phyloP scores from a whole-genome alignment of 2,329 filamentous ascomycete genomes.

The Cordyceps pruinosa region DNA sequence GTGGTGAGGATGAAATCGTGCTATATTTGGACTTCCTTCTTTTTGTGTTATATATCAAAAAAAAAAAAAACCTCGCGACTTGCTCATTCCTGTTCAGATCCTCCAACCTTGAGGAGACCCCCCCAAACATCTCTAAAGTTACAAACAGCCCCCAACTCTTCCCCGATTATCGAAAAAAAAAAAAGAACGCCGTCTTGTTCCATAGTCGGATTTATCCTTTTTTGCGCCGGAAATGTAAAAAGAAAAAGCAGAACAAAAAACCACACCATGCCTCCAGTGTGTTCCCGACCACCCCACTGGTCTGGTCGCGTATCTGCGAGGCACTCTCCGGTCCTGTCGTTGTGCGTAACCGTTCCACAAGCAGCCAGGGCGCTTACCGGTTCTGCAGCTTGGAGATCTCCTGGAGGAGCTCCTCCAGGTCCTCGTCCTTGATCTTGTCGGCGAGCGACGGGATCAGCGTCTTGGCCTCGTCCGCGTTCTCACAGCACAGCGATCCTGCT shows the following conservation, averaged over 20 bases:
- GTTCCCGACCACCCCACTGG: constrained; percentile 7
- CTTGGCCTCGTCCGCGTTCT: constrained; percentile 90
- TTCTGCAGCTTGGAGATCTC: constrained; percentile 76
- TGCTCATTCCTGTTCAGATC: neutral
- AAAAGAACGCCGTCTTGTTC: constrained; percentile 14
- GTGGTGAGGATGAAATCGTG: neutral
- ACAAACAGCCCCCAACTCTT: constrained; percentile 2
- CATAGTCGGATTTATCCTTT: constrained; percentile 19
- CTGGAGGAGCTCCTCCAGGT: constrained; percentile 79
- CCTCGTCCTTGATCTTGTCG: constrained; percentile 85
- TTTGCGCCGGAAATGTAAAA: constrained; percentile 25
- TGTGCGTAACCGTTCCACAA: neutral
- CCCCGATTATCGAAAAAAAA: constrained; percentile 7
- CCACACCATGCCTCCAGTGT: neutral
- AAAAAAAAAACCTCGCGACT: neutral
- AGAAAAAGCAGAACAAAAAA: constrained; percentile 6
- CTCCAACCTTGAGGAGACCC: neutral
- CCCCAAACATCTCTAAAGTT: no score
- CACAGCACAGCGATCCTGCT: constrained; percentile 82
- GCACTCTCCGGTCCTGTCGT: neutral
- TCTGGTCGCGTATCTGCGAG: neutral
- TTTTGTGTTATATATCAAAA: neutral
- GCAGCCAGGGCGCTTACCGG: constrained; percentile 18
- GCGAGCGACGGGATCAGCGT: constrained; percentile 84
- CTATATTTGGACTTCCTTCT: constrained; percentile 3